Evolutionary conservation across 2,329 filamentous ascomycete genomes (phyloP).

Genomic region (Penicillium sp.): DNA sequence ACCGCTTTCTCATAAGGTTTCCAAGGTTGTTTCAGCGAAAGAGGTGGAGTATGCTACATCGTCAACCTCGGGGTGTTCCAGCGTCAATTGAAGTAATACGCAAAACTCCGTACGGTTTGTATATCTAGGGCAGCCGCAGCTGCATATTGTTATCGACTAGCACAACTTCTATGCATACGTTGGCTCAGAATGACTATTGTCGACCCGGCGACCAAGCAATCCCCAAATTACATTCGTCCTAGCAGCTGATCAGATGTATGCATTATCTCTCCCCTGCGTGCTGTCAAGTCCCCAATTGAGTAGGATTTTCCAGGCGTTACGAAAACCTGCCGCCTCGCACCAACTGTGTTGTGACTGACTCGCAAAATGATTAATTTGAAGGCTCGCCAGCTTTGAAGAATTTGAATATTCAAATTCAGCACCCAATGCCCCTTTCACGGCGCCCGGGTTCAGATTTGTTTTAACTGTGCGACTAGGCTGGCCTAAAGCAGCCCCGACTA

Average conservation of each 20-base stretch:
- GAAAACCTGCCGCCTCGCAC: conserved; percentile 53
- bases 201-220: conserved; percentile 6
- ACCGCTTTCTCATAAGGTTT: too few relatives aligned
- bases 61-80: too few relatives aligned
- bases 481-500: conserved; percentile 60
- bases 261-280: conserved; percentile 1
- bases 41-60: too few relatives aligned
- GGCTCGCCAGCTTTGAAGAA: conserved; percentile 50
- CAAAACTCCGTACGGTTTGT: neutral
- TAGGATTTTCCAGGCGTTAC: conserved; percentile 49
- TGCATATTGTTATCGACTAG: conserved; percentile 8
- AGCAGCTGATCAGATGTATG: conserved; percentile 25
- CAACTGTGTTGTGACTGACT: too few relatives aligned
- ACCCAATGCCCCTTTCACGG: conserved; percentile 39
- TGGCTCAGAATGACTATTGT: conserved; percentile 7
- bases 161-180: conserved; percentile 1
- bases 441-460: conserved; percentile 67
- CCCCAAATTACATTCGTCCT: conserved; percentile 9
- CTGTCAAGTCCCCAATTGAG: neutral
- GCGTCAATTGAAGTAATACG: too few relatives aligned
- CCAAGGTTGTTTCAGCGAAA: too few relatives aligned
- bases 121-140: conserved; percentile 4
- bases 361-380: too few relatives aligned
- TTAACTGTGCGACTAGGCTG: conserved; percentile 59
- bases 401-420: conserved; percentile 52